Evolutionary conservation across 805 yeast species (phyloP).

Genomic region (Wickerhamiella occidentalis): DNA sequence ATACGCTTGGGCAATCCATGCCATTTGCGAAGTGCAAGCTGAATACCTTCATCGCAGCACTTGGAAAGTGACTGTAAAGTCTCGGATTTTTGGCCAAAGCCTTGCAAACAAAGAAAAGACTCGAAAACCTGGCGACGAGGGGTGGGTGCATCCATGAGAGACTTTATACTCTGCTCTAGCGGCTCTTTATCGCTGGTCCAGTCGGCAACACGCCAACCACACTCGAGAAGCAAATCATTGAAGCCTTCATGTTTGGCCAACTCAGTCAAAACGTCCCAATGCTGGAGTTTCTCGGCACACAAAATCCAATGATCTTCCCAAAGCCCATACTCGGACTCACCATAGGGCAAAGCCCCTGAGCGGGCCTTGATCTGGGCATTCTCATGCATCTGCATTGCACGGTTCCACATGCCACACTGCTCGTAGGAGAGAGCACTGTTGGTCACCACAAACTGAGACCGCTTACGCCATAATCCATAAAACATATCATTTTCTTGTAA

Average conservation of each 20-base stretch:
- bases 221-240: constrained; percentile 86
- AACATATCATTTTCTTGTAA: constrained; percentile 93
- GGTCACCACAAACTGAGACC: constrained; percentile 90
- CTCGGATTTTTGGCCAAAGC: constrained; percentile 82
- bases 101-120: constrained; percentile 85
- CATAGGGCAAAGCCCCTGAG: constrained; percentile 87
- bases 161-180: constrained; percentile 81
- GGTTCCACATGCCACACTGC: constrained; percentile 89
- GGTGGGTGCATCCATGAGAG: constrained; percentile 97
- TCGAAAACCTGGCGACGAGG: constrained; percentile 94
- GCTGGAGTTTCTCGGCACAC: constrained; percentile 93
- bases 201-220: constrained; percentile 99
- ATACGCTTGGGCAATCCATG: constrained; percentile 64
- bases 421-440: constrained; percentile 87
- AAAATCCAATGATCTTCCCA: constrained; percentile 99
- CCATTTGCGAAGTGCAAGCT: constrained; percentile 85
- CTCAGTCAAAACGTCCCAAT: constrained; percentile 95
- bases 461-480: constrained; percentile 93
- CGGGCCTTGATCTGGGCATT: constrained; percentile 94
- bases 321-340: constrained; percentile 84
- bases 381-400: constrained; percentile 87
- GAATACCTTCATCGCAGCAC: constrained; percentile 92
- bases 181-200: constrained; percentile 96
- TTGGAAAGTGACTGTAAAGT: constrained; percentile 73
- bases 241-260: constrained; percentile 96